Percentiles rank a stretch among this genome's conserved stretches.
phyloP scores from a whole-genome alignment of 1,284 basidiomycete genomes.

The Puccinia novopanici region DNA sequence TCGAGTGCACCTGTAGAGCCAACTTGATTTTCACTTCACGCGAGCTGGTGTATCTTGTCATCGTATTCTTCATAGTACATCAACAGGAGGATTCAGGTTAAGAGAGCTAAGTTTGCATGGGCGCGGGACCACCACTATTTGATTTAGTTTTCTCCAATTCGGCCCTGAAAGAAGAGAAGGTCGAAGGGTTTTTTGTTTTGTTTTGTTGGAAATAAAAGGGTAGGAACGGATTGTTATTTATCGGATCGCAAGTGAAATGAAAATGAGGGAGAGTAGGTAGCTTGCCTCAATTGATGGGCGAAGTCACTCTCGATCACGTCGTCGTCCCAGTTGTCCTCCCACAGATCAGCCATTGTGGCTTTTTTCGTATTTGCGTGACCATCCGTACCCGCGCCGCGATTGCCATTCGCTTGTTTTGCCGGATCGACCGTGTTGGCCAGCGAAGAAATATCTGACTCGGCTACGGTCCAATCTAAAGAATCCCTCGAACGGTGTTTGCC shows the following conservation, averaged over 20 bases:
- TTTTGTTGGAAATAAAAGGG: too few species aligned
- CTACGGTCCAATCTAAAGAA: constrained; percentile 37
- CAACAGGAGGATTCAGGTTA: not conserved
- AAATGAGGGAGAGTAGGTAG: not conserved
- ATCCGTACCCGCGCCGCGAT: not conserved
- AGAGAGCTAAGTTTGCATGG: constrained; percentile 41
- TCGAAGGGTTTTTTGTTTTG: not conserved
- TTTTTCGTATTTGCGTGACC: constrained; percentile 6
- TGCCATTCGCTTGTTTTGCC: not conserved
- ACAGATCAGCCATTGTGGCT: constrained; percentile 46
- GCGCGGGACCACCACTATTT: constrained; percentile 24
- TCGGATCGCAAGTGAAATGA: not conserved
- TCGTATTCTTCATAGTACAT: not conserved
- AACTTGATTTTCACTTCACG: not conserved
- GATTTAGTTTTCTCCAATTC: constrained; percentile 48
- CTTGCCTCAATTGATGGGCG: constrained; percentile 48
- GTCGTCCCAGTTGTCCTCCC: constrained; percentile 52
- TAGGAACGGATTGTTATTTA: too few species aligned
- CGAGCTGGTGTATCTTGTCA: not conserved
- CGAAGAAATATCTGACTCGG: constrained; percentile 48
- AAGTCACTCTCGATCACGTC: constrained; percentile 50
- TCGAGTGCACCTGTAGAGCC: not conserved
- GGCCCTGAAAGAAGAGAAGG: constrained; percentile 22
- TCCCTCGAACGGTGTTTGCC: not conserved
- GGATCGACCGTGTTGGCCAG: constrained; percentile 2